Base-by-base conservation (phyloP, 768 basidiomycete species). In the Lyophyllum shimeji region DNA sequence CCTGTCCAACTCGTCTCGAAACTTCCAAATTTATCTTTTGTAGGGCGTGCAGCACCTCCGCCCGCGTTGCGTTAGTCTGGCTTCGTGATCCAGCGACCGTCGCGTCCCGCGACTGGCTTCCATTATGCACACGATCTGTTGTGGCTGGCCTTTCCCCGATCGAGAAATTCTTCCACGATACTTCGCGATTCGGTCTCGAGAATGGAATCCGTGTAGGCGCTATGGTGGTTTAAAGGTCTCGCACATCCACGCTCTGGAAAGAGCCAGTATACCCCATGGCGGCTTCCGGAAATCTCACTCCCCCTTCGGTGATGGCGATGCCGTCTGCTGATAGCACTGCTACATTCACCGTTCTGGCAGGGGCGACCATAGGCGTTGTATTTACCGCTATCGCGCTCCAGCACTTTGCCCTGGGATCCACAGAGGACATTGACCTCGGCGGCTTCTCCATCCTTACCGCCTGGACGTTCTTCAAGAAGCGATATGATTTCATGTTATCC, bases 401-500 rank as follows among this genome's bases (percentile, higher is more conserved):
- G 8, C 40, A 37, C 27, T 42, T 33, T n/a, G 12, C 45, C 24
- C 48, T 24, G 8, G 31, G 7, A 24, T 31, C 52, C 15, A 33
- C 48, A 24, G 57, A 49, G 21, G 17, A 57, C 4, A 54, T 63
- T 15, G 56, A 65, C 11, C 66, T 71, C 9, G 63, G 67, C 2
- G 71, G 70, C 20, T 53, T 69, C 25, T 66, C 69, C 1, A 56
- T 70, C 8, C 29, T 69, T 34, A 66, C 61, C 17, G 67, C 69
- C 11, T 71, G 70, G 69, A 51, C 65, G 3, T 73, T 73, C 60
- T 73, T 73, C 52, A 60, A 65, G 23, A 66, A 63, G 43, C 60
- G 72, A 11, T 68, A 67, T 42, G 69, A 73, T 48, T 71, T 71
- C 44, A 49, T 72, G 11, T 53, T 62, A 59, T 47, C 54, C 1